Percentiles rank a stretch among this genome's conserved stretches.
These are phyloP conservation scores for Epipyxis sp. DNA, from an alignment of 108 stramenopile genomes.

Conservation along the genomic window DNA sequence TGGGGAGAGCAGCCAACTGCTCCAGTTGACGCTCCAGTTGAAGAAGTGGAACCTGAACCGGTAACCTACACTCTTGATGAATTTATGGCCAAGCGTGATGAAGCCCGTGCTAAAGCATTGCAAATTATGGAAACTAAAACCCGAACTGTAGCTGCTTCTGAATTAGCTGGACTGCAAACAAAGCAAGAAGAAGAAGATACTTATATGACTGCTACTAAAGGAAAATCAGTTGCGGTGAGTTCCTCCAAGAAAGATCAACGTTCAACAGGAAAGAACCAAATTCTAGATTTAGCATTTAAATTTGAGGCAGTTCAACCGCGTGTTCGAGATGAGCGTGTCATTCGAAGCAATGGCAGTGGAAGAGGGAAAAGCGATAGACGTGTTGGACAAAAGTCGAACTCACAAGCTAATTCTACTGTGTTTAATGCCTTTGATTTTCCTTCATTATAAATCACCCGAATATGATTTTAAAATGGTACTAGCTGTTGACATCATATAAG, in stretches of 20 bases:
- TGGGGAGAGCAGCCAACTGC: too few species aligned
- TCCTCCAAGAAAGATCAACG: background rate
- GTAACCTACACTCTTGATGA: background rate
- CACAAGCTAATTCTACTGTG: too few species aligned
- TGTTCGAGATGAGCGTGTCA: too few species aligned
- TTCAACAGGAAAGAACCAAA: background rate
- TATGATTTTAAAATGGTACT: too few species aligned
- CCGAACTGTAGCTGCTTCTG: background rate
- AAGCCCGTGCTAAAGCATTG: background rate
- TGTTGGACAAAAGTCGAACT: too few species aligned
- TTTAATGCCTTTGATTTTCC: background rate
- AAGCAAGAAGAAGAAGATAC: background rate
- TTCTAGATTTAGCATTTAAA: background rate
- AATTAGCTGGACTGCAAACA: background rate
- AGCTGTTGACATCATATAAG: too few species aligned
- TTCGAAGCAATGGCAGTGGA: too few species aligned
- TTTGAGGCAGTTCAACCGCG: too few species aligned
- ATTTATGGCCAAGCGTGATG: background rate
- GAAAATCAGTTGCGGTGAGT: background rate
- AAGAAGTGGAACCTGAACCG: background rate
- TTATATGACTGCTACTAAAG: background rate
- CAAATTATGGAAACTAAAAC: background rate
- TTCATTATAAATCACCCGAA: too few species aligned
- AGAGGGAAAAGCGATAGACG: too few species aligned
- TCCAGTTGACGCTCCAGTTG: background rate